Evolutionary conservation across 1,139 yeast genomes (phyloP), one percentile per base, ranked within the genome.

Genomic region (Lodderomyces elongisporus): DNA sequence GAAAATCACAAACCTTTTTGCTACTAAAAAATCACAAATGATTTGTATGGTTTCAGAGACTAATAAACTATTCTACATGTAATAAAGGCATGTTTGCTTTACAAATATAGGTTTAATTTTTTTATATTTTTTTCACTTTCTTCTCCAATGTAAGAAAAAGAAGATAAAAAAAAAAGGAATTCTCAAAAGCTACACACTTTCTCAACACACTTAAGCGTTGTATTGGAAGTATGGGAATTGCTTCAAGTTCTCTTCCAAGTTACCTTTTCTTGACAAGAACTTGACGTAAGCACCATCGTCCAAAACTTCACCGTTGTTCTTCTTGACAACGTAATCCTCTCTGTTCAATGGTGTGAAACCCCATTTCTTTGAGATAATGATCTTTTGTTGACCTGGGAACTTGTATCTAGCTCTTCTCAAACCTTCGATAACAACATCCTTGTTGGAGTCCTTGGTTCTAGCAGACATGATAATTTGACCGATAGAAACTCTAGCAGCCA

Each of bases 361-460:
- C 98, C 98, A 91, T 78, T 93, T 93, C 94, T 91, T 91, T 54
- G 98, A 91, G 72, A 91, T 75, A 62, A 91, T 91, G 66, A 91
- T 91, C 81, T 84, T 91, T 77, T 91, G 98, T 79, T 91, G 98
- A 78, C 98, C 98, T 71, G 98, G 98, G 97, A 91, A 91, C 89
- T 91, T 91, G 85, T 91, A 91, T 79, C 97, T 89, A 53, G 97
- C 94, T 82, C 98, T 89, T 81, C 98, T 89, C 72, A 91, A 85
- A 78, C 93, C 98, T 79, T 91, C 98, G 61, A 91, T 77, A 55
- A 88, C 96, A 66, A 85, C 94, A 44, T 77, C 96, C 80, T 88
- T 87, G 94, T 88, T 88, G 62, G 81, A 74, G 74, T 91, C 98
- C 80, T 82, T 91, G 73, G 96, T 85, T 80, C 98, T 89, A 69